Base-by-base conservation (phyloP, 371 early-diverging fungal genomes). In the Lichtheimia hyalospora region DNA sequence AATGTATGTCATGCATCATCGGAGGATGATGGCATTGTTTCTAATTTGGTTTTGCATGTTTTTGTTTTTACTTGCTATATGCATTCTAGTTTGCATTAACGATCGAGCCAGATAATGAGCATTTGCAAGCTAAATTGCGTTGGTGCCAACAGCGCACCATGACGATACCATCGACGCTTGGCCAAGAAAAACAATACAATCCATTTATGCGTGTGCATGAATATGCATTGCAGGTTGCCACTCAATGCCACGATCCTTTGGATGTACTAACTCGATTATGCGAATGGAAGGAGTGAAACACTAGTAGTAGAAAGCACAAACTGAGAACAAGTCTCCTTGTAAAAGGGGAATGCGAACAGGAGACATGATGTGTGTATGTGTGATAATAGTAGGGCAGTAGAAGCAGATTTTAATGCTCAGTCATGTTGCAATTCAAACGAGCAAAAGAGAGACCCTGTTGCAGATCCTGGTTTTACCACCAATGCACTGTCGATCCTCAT, bases 101-200 rank as follows among this genome's bases (percentile, higher is more conserved):
- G 28, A 48, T 79, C 15, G 77, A 79, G 44, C 80, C 80, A 12
- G 73, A 79, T 24, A 79, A 79, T 40, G 77, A 74, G 53, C 67
- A 66, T 23, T 44, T 79, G 34, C 49, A 66, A 49, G 63, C 73
- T 1, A 91, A 91, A 67, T 81, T 85, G 52, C 69, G 68, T 28
- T 87, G 85, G 84, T 74, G 79, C 54, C 80, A 84, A 50, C 56
- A 62, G 16, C 69, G 67, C 41, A 14, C 58, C 1, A 70, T 72
- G 50, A 92, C 95, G 1, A 87, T 96, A 14, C 95, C 96, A 7
- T 88, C 90, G 28, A 92, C 93, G 0, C 91, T 96, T 68, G 94
- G 83, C 14, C 91, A 92, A 52, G 96, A 97, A 64, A 75, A 86
- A 50, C 65, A 80, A 44, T 88, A 84, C 66, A 97, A 97, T 59